A percentile compares a stretch with the other conserved stretches of the same genome.
Conservation (phyloP, 495 filamentous ascomycete species). For the Sordaria brevicollis region DNA sequence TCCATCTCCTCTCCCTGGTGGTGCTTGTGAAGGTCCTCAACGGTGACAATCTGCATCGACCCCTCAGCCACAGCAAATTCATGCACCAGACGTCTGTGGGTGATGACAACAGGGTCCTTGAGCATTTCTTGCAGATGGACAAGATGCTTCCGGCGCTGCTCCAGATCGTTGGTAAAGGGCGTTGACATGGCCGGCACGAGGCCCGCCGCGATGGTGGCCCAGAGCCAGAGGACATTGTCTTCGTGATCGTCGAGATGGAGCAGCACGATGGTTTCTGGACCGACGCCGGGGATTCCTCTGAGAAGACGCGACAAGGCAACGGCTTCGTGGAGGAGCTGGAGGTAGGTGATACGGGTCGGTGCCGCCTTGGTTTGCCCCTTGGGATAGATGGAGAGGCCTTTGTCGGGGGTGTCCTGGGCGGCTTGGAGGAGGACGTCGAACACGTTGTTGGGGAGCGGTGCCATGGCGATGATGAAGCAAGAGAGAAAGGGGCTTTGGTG, state of each 20-base stretch:
- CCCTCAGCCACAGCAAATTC: neutral
- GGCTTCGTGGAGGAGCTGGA: neutral
- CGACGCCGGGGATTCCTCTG: neutral
- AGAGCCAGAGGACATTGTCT: slow-evolving; percentile 35
- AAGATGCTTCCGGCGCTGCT: slow-evolving; percentile 25
- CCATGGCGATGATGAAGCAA: neutral
- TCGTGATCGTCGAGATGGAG: slow-evolving; percentile 31
- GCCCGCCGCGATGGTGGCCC: slow-evolving; percentile 30
- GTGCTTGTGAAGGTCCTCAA: neutral
- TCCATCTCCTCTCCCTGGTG: too few species aligned
- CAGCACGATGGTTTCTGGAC: slow-evolving; percentile 10
- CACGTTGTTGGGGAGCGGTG: neutral
- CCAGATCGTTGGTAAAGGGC: slow-evolving; percentile 23
- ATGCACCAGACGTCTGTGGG: neutral
- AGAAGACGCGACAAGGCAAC: neutral
- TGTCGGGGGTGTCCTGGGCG: neutral
- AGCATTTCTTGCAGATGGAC: neutral
- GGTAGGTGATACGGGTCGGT: neutral
- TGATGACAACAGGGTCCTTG: slow-evolving; percentile 3
- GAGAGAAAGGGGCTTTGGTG: neutral
- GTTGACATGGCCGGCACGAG: slow-evolving; percentile 31
- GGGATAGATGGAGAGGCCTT: neutral
- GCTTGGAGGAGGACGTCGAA: neutral
- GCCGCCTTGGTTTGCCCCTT: neutral
- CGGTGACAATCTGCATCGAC: neutral